Base-by-base conservation (phyloP, 2,329 filamentous ascomycete genomes). In the Rhinocladiella mackenziei region DNA sequence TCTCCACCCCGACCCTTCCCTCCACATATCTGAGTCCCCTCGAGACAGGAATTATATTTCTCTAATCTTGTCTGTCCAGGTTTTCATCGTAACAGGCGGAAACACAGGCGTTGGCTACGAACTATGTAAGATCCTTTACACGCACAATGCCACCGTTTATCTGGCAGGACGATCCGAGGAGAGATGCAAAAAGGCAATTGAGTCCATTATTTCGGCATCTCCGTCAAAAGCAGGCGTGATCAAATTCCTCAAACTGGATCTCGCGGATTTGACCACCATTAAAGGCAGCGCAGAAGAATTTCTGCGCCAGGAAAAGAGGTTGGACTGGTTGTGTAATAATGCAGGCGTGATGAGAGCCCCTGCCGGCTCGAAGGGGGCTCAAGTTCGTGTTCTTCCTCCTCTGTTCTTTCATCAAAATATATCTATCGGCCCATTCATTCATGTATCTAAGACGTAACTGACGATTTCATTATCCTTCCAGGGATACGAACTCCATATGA, bases 91-190 rank as follows among this genome's bases (percentile, higher is more conserved):
- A 11, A 81, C 23, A 11, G 23, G 23, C 23, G 23, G 23, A 26
- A 26, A 26, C 23, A 26, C 23, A 7, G 23, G 23, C 23, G 65
- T 78, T 5, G 77, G 77, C 7, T 68, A 70, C 29, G 72, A 78
- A 51, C 65, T 80, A 14, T 65, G 64, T 22, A 68, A 69, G 28
- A 68, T 81, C 2, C 65, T 82, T 8, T 81, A 80, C 59, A 59
- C 62, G 9, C 69, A 67, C 25, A 74, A 77, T 42, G 76, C 66
- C 25, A 76, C 65, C 1, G 71, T 50, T n/a, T 47, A 41, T 5
- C 26, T 50, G 8, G 47, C 37, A 6, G 43, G 36, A 2, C 37
- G 47, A 5, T 42, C 35, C 10, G 36, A 50, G 29, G 26, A 38
- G 2, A 50, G 34, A 29, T 45, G 44, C 15, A 25, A 37, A 17